Base-by-base conservation (phyloP, 192 early-diverging fungal species). In the Backusella parvicylindrica region DNA sequence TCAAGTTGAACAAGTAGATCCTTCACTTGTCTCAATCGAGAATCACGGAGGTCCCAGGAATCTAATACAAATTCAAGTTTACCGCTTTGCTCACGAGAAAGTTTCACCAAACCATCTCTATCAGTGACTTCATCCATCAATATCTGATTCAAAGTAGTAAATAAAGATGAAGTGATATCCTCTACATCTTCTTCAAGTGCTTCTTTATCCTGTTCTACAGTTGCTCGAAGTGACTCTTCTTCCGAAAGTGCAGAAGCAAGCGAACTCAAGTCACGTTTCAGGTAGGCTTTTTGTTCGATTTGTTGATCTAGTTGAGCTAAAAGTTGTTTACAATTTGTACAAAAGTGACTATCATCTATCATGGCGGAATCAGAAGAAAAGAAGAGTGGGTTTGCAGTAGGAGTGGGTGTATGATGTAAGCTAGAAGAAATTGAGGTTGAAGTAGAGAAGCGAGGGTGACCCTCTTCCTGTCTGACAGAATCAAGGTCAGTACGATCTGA, bases 261-360 rank as follows among this genome's bases (percentile, higher is more conserved):
- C 0, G 80, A 72, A 35, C 73, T 71, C 23, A 85, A 40, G 56
- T 85, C 84, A 35, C 84, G 77, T 68, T 85, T 85, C 40, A 85
- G 66, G 31, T 83, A 85, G 13, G 84, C 82, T 30, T 81, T 77
- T 67, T 85, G 79, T 70, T 85, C 84, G 35, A 85, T 79, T 67
- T 85, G 84, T 47, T 85, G 84, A 71, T 85, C 84, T 9, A 83
- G 76, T 69, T 85, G 84, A 26, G 77, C 53, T 26, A 85, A 71
- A 40, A 85, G 70, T 30, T 79, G 77, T 71, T 79, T 73, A 72
- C 84, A 85, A 56, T 83, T 85, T 26, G 76, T 49, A 70, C 84
- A 85, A 56, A 77, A 78, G 13, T 70, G 16, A 28, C 63, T 72
- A 50, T 53, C 56, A 8, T 43, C 30, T 8, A 63, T 28, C 15